Evolutionary conservation across 441 rosid genomes (phyloP), one percentile per base, ranked within the genome.

Genomic region (Cnidoscolus chayamansa): DNA sequence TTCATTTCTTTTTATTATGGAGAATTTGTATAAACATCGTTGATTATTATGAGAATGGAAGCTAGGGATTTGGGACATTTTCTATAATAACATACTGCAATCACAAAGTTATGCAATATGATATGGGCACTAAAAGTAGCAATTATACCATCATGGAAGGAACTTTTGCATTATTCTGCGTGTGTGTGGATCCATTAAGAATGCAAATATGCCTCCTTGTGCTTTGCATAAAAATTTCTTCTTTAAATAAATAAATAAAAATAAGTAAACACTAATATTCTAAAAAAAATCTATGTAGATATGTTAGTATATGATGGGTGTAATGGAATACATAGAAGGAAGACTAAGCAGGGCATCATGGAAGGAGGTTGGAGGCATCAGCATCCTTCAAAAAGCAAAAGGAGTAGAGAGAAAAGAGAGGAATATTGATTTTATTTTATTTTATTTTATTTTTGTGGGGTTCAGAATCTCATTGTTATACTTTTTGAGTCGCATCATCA

Each of bases 71-170:
- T 55, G 63, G 64, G 53, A 57, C 35, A 64, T 53, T 54, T 25
- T 25, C 25, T 25, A 63, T 4, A 71, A 50, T 12, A 50, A 59
- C 20, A 47, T 51, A 35, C 1, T 55, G 2, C 0, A 65, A 54
- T 32, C 25, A 58, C 25, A 25, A 25, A 25, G 25, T 25, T 25
- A 25, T 25, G 25, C 25, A 25, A 25, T 25, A 25, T 25, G 25
- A 25, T 66, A 67, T 37, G 49, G 54, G 58, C 49, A 60, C 60
- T 37, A 71, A 71, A 61, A 61, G 50, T 62, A 62, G 37, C 51
- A 59, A 71, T 62, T 63, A 71, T 71, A 71, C 74, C 65, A 71
- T 71, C 74, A 51, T 70, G 9, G 63, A 37, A 71, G 51, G 20
- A 50, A 40, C 68, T 53, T 72, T 63, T 63, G 11, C 47, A 25